These are phyloP conservation scores for Maudiozyma barnettii DNA, from an alignment of 805 yeast genomes.

Conservation along the genomic window DNA sequence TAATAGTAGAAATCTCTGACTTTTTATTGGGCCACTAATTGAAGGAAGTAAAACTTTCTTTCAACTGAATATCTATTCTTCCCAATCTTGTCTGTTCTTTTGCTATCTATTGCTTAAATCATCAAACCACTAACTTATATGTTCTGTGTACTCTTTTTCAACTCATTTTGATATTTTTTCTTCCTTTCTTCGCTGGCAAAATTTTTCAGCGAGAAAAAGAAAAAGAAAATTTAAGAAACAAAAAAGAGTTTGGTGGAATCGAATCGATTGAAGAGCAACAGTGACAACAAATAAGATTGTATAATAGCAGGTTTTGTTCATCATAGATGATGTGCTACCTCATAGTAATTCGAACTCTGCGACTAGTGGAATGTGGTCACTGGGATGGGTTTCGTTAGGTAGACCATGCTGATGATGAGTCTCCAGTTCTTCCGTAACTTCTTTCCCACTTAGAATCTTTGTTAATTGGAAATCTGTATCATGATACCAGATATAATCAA, in stretches of 20 bases:
- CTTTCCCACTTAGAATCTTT: constrained; percentile 42
- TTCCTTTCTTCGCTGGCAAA: background rate
- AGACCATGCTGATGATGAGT: constrained; percentile 31
- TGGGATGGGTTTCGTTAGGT: constrained; percentile 52
- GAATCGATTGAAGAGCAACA: no score
- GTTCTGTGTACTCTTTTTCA: background rate
- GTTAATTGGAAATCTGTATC: constrained; percentile 32
- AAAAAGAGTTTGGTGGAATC: background rate
- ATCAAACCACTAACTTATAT: background rate
- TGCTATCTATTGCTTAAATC: no score
- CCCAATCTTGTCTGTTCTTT: no score
- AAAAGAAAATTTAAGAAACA: background rate
- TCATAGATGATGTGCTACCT: background rate
- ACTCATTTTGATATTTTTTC: no score
- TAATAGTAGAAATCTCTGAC: no score
- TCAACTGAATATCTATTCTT: no score
- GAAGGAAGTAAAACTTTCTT: no score
- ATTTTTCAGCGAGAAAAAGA: background rate
- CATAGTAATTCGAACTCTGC: constrained; percentile 28
- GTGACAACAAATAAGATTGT: no score
- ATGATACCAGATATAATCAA: constrained; percentile 52
- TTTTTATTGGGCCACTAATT: background rate
- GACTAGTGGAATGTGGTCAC: constrained; percentile 41
- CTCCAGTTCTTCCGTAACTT: constrained; percentile 22
- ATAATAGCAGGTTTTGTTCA: no score